Evolutionary conservation across 352 stramenopile genomes (phyloP), one percentile per base, ranked within the genome.

Genomic region (Ophiocytium majus): DNA sequence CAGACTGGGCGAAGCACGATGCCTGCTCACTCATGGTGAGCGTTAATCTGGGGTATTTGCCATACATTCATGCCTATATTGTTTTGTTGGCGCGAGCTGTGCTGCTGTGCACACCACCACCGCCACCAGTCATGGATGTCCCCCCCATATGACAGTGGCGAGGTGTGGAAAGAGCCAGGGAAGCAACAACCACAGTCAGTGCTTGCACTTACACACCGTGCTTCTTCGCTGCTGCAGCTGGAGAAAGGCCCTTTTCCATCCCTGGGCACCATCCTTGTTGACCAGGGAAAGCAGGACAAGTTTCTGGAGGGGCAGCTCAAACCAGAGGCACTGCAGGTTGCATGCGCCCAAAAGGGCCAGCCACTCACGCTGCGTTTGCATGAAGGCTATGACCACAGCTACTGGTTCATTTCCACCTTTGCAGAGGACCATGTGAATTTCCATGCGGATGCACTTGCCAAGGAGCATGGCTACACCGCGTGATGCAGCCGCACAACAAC

Each of bases 351-450:
- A 9, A 90, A 90, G 50, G 81, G 63, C 34, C 88, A 93, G 36
- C 37, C 76, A 0, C 36, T 92, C 9, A 82, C 91, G 23, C 76
- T 92, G 50, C 88, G 90, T 50, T 86, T 91, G 57, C 83, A 87
- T 50, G 92, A 97, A 23, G 96, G 95, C 63, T 98, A 98, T 89
- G 96, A 99, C 89, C 96, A 99, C 92, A 95, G 92, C 84, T 99
- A 99, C 90, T 98, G 97, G 88, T 98, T 98, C 91, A 98, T 99
- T 87, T 91, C 93, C 84, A 95, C 94, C 0, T 98, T 98, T 86
- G 92, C 98, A 35, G 94, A 97, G 49, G 94, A 98, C 86, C 96
- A 99, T 91, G 89, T 99, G 64, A 92, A 94, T 86, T 95, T 97
- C 89, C 96, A 98, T 90, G 95, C 95, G 14, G 83, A 89, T 32